These are phyloP conservation scores for Triangularia setosa DNA, from an alignment of 2,329 filamentous ascomycete species.

Conservation along the genomic window DNA sequence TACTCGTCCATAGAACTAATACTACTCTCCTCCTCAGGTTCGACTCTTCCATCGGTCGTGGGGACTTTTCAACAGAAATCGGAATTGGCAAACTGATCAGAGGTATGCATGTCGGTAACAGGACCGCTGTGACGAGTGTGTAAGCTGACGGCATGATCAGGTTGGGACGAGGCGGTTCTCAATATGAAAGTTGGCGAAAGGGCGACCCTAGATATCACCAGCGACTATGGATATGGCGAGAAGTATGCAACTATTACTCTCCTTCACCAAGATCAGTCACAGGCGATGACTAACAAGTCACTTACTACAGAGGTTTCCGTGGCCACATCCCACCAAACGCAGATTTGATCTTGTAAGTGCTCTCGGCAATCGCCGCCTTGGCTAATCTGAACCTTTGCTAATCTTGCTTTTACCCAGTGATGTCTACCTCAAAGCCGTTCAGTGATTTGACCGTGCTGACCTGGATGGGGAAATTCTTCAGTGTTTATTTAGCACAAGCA, in stretches of 20 bases:
- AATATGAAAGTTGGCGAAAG: slow-evolving; percentile 90
- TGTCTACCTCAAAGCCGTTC: slow-evolving; percentile 33
- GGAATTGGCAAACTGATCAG: slow-evolving; percentile 81
- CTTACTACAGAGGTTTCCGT: slow-evolving; percentile 64
- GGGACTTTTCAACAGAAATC: slow-evolving; percentile 73
- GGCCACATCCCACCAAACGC: slow-evolving; percentile 71
- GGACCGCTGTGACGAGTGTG: background rate
- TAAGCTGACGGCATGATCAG: slow-evolving; percentile 38
- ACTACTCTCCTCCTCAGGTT: slow-evolving; percentile 57
- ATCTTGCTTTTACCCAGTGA: slow-evolving; percentile 27
- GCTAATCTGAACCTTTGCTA: slow-evolving; percentile 13
- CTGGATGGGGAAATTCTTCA: background rate
- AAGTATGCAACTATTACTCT: slow-evolving; percentile 38
- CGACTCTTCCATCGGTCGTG: slow-evolving; percentile 76
- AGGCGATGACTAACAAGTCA: background rate
- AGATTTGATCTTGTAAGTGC: slow-evolving; percentile 77
- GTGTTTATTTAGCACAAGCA: background rate
- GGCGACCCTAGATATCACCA: slow-evolving; percentile 75
- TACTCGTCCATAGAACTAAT: slow-evolving; percentile 20
- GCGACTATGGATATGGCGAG: slow-evolving; percentile 62
- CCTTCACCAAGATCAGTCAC: background rate
- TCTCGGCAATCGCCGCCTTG: background rate
- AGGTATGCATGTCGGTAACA: slow-evolving; percentile 51
- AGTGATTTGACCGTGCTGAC: slow-evolving; percentile 16
- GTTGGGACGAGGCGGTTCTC: slow-evolving; percentile 80